A percentile compares a stretch with the other conserved stretches of the same genome.
These are phyloP conservation scores for Jimgerdemannia lactiflua DNA, from an alignment of 192 early-diverging fungal species.

Conservation along the genomic window DNA sequence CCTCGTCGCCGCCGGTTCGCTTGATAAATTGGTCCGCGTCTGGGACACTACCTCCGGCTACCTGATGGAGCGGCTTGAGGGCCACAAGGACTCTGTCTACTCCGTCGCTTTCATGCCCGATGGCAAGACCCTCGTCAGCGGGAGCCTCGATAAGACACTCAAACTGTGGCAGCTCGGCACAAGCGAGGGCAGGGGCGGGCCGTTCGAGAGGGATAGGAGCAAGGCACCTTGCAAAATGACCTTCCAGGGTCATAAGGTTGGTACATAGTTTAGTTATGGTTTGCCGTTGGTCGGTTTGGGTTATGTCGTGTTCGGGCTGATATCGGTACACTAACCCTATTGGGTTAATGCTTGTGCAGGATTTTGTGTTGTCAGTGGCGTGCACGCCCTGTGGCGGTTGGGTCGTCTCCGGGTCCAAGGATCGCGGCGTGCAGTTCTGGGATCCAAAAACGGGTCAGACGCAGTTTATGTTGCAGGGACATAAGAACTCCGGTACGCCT, in stretches of 20 bases:
- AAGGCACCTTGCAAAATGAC: slow-evolving; percentile 41
- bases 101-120: slow-evolving; percentile 94
- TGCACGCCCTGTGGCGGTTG: slow-evolving; percentile 81
- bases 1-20: slow-evolving; percentile 83
- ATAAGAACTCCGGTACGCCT: slow-evolving; percentile 88
- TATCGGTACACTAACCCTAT: neutral
- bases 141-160: slow-evolving; percentile 88
- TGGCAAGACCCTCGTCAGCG: slow-evolving; percentile 87
- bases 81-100: slow-evolving; percentile 96
- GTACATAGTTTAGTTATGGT: neutral
- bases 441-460: slow-evolving; percentile 70
- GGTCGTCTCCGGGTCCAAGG: slow-evolving; percentile 92
- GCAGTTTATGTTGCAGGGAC: slow-evolving; percentile 89
- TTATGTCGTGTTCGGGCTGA: neutral
- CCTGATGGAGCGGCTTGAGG: slow-evolving; percentile 87
- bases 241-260: slow-evolving; percentile 53
- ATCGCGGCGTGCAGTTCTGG: slow-evolving; percentile 94
- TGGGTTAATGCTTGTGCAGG: slow-evolving; percentile 40
- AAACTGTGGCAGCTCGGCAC: slow-evolving; percentile 87
- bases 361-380: slow-evolving; percentile 97
- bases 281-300: neutral
- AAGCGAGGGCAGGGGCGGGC: slow-evolving; percentile 25
- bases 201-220: slow-evolving; percentile 12
- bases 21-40: slow-evolving; percentile 91
- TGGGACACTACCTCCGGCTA: slow-evolving; percentile 84